A percentile compares a stretch with the other conserved stretches of the same genome.
Evolutionary conservation across 306 rosid species (phyloP).

Genomic region (Inga oerstediana): DNA sequence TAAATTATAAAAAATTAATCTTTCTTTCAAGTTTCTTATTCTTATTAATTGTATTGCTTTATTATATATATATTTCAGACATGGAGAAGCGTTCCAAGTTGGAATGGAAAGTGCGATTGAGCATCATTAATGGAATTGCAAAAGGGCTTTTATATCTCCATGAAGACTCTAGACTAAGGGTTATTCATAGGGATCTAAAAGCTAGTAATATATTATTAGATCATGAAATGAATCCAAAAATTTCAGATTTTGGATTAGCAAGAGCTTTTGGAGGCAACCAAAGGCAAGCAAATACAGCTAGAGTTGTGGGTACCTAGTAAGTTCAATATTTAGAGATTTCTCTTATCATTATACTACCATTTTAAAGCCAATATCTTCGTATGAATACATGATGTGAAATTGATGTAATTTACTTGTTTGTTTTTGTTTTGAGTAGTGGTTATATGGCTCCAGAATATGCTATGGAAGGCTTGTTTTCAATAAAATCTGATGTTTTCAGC

Average conservation of each 20-base stretch:
- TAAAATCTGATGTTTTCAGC: slow-evolving; percentile 52
- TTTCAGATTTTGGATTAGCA: slow-evolving; percentile 63
- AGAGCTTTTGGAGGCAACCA: slow-evolving; percentile 52
- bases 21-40: background rate
- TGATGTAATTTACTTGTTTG: background rate
- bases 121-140: slow-evolving; percentile 56
- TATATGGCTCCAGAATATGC: slow-evolving; percentile 70
- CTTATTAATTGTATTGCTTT: background rate
- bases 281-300: slow-evolving; percentile 44
- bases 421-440: slow-evolving; percentile 41
- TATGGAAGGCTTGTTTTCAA: slow-evolving; percentile 50
- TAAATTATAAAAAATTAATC: background rate
- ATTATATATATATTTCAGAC: slow-evolving; percentile 27
- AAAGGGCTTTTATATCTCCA: slow-evolving; percentile 64
- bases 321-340: slow-evolving; percentile 21
- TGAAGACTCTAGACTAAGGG: slow-evolving; percentile 50
- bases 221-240: slow-evolving; percentile 54
- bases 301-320: slow-evolving; percentile 64
- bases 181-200: slow-evolving; percentile 67
- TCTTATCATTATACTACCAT: background rate
- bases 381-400: background rate
- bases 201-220: slow-evolving; percentile 56
- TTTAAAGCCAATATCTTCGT: background rate
- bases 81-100: slow-evolving; percentile 32
- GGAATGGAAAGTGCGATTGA: slow-evolving; percentile 41